A percentile compares a stretch with the other conserved stretches of the same genome.
phyloP scores from a whole-genome alignment of 441 rosid genomes.

The Brassica balearica region DNA sequence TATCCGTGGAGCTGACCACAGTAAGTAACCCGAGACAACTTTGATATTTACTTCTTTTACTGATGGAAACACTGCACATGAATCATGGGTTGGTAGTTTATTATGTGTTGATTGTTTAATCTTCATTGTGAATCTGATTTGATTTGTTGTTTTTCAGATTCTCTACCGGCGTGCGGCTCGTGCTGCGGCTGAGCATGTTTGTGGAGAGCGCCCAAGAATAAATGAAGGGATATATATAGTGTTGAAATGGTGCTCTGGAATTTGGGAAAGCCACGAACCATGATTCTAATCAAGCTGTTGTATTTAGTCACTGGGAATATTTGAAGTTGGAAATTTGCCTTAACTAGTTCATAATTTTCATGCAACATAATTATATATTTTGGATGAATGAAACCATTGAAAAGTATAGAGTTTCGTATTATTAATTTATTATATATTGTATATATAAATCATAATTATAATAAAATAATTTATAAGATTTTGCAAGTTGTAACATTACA shows the following conservation, averaged over 20 bases:
- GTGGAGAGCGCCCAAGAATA: conserved; percentile 11
- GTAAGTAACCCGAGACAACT: conserved; percentile 50
- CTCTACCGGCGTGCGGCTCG: conserved; percentile 94
- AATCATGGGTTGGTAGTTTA: background rate
- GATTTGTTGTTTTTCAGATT: conserved; percentile 52
- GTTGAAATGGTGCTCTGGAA: conserved; percentile 17
- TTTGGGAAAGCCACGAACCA: conserved; percentile 11
- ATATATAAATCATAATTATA: no score
- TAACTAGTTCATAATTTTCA: background rate
- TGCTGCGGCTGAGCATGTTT: conserved; percentile 68
- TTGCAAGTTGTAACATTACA: background rate
- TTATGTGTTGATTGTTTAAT: conserved; percentile 18
- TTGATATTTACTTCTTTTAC: conserved; percentile 6
- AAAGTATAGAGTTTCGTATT: background rate
- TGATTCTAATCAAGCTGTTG: conserved; percentile 22
- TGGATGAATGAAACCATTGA: background rate
- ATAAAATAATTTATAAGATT: no score
- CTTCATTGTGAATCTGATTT: conserved; percentile 7
- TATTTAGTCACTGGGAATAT: conserved; percentile 11
- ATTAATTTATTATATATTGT: no score
- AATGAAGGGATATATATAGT: background rate
- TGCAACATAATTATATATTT: conserved; percentile 7
- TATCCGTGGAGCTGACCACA: conserved; percentile 76
- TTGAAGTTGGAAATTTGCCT: conserved; percentile 6
- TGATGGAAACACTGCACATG: background rate